Evolutionary conservation across 495 filamentous ascomycete species (phyloP).

Genomic region (Bathelium albidoporum): DNA sequence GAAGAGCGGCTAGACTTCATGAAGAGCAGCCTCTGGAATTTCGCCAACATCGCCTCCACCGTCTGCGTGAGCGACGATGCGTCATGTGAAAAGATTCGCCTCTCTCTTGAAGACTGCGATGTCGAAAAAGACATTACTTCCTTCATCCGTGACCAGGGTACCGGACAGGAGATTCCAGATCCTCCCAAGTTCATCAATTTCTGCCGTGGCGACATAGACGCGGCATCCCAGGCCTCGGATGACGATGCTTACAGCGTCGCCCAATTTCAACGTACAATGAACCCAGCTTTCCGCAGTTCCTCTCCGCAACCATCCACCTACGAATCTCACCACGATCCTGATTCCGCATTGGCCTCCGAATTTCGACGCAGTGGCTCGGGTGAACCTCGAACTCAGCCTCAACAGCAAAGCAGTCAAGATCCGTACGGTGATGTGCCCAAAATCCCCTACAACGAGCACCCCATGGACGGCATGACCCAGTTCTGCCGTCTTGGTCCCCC

Average conservation of each 20-base stretch:
- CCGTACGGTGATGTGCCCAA: slow-evolving; percentile 55
- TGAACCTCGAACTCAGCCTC: slow-evolving; percentile 30
- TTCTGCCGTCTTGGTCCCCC: slow-evolving; percentile 80
- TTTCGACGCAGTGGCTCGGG: slow-evolving; percentile 34
- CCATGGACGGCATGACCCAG: slow-evolving; percentile 97
- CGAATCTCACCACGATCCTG: slow-evolving; percentile 79
- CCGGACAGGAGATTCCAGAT: slow-evolving; percentile 94
- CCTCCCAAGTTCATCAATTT: slow-evolving; percentile 98
- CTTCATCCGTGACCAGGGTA: slow-evolving; percentile 86
- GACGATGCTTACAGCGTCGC: slow-evolving; percentile 84
- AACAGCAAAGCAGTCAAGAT: slow-evolving; percentile 30
- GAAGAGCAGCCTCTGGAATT: slow-evolving; percentile 94
- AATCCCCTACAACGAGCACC: slow-evolving; percentile 88
- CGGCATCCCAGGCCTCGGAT: slow-evolving; percentile 63
- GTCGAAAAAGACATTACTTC: slow-evolving; percentile 86
- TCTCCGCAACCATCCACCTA: slow-evolving; percentile 80
- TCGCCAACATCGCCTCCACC: slow-evolving; percentile 92
- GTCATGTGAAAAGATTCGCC: slow-evolving; percentile 92
- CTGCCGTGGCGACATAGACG: slow-evolving; percentile 78
- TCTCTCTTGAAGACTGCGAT: slow-evolving; percentile 89
- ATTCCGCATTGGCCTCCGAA: slow-evolving; percentile 54
- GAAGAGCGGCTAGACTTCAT: slow-evolving; percentile 94
- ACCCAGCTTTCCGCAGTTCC: slow-evolving; percentile 85
- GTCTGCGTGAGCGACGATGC: slow-evolving; percentile 99
- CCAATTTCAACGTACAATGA: slow-evolving; percentile 89